Evolutionary conservation across 139 green algal genomes (phyloP).

Genomic region (Pseudopediastrum boryanum): DNA sequence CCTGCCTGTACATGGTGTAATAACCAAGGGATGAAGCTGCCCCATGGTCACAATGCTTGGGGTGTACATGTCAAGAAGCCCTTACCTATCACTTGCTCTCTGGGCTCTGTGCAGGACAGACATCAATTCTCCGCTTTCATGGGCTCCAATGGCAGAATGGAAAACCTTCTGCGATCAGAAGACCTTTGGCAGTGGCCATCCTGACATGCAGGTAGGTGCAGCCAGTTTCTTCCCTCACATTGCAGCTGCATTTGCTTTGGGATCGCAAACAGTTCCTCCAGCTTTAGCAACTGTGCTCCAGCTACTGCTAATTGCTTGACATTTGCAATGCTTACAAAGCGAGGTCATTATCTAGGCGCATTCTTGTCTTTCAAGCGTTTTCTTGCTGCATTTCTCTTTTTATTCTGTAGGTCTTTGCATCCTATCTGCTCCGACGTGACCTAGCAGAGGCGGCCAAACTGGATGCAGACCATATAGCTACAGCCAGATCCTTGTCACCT

Average conservation of each 20-base stretch:
- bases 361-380: not conserved
- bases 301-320: not conserved
- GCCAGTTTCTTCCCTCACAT: not conserved
- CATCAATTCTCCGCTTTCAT: conserved; percentile 12
- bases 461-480: not conserved
- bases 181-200: not conserved
- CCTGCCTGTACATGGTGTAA: too few species aligned
- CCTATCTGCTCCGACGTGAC: conserved; percentile 27
- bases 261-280: not conserved
- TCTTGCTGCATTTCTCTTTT: not conserved
- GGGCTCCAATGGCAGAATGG: conserved; percentile 18
- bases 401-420: conserved; percentile 44
- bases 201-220: conserved; percentile 26
- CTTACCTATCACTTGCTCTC: too few species aligned
- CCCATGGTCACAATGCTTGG: too few species aligned
- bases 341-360: not conserved
- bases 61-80: too few species aligned
- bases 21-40: too few species aligned
- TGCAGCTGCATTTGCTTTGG: not conserved
- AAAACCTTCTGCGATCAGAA: not conserved
- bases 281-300: not conserved
- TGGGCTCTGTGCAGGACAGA: not conserved
- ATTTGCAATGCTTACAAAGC: not conserved
- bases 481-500: too few species aligned
- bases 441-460: conserved; percentile 21